These are phyloP conservation scores for Takashimella koratensis DNA, from an alignment of 1,284 basidiomycete species.

Conservation along the genomic window DNA sequence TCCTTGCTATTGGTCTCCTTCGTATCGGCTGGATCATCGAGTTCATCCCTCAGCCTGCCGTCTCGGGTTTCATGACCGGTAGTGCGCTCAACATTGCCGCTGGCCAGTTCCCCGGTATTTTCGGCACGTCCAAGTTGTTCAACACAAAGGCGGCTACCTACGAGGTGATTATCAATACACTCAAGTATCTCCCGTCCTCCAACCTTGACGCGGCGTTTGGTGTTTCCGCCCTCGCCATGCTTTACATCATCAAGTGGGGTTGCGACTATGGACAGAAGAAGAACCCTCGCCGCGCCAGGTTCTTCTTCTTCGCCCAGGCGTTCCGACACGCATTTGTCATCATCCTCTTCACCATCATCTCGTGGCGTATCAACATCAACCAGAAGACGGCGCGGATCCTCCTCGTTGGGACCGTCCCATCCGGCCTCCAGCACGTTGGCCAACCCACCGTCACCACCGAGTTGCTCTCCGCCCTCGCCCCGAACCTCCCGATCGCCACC, in stretches of 20 bases:
- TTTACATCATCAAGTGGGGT: slow-evolving; percentile 70
- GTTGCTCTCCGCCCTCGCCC: slow-evolving; percentile 67
- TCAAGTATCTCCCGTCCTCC: slow-evolving; percentile 68
- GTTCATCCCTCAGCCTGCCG: slow-evolving; percentile 75
- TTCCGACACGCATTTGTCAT: slow-evolving; percentile 84
- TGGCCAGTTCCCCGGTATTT: slow-evolving; percentile 77
- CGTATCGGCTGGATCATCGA: slow-evolving; percentile 93
- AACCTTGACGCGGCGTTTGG: slow-evolving; percentile 87
- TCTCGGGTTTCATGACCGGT: slow-evolving; percentile 79
- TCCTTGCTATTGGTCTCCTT: slow-evolving; percentile 87
- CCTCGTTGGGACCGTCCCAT: slow-evolving; percentile 76
- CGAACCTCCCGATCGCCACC: slow-evolving; percentile 83
- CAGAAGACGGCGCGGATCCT: slow-evolving; percentile 70
- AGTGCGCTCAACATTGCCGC: slow-evolving; percentile 82
- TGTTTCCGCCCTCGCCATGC: slow-evolving; percentile 57
- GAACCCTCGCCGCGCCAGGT: slow-evolving; percentile 69
- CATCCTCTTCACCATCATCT: slow-evolving; percentile 74
- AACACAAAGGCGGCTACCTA: slow-evolving; percentile 78
- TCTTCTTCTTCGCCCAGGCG: slow-evolving; percentile 80
- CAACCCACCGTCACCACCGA: slow-evolving; percentile 62
- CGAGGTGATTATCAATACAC: slow-evolving; percentile 86
- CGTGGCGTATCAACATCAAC: slow-evolving; percentile 75
- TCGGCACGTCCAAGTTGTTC: slow-evolving; percentile 74
- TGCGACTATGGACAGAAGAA: slow-evolving; percentile 61
- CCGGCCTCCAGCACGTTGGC: slow-evolving; percentile 74